Base-by-base conservation (phyloP, 1,139 yeast species). In the Protomyces inundatus region DNA sequence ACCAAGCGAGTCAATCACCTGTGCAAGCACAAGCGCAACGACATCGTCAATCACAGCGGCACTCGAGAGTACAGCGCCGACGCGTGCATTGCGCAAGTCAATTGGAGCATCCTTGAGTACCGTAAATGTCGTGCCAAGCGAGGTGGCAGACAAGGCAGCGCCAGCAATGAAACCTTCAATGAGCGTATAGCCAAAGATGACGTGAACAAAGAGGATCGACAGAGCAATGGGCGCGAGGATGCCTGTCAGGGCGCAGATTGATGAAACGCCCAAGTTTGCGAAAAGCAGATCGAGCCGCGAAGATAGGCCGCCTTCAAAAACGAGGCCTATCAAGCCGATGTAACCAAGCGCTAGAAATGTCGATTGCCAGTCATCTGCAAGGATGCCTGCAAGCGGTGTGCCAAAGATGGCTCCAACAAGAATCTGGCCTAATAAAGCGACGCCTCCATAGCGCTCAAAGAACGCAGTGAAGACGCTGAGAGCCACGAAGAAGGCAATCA, bases 41-140 rank as follows among this genome's bases (percentile, higher is more conserved):
- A 62, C 65, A 39, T 62, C 65, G 40, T 62, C 65, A 33, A 62
- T 52, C 64, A 62, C 45, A 14, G 65, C 65, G 7, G 65, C 65
- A 35, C 37, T 39, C 30, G 61, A 51, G 5, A 62, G 34, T 7
- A 62, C 65, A 7, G 37, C 35, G 16, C 65, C 65, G 12, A 62
- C 32, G 1, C 61, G 35, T 3, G 46, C 12, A 3, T 33, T 46
- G 2, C 14, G n/a, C 6, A 62, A 37, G 51, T 46, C 51, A 30
- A 46, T 30, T 6, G 40, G 48, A 23, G 35, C 42, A 9, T 52
- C 14, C 12, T 14, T 14, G 16, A 62, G 54, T 12, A 62, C 54
- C n/a, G 64, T 16, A 33, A 62, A 62, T 10, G 65, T 61, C n/a
- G 65, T 62, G 37, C 65, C 65, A 6, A 62, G 46, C 32, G 52